Conservation (phyloP, 1,284 basidiomycete genomes). For the Pascua guehoae region DNA sequence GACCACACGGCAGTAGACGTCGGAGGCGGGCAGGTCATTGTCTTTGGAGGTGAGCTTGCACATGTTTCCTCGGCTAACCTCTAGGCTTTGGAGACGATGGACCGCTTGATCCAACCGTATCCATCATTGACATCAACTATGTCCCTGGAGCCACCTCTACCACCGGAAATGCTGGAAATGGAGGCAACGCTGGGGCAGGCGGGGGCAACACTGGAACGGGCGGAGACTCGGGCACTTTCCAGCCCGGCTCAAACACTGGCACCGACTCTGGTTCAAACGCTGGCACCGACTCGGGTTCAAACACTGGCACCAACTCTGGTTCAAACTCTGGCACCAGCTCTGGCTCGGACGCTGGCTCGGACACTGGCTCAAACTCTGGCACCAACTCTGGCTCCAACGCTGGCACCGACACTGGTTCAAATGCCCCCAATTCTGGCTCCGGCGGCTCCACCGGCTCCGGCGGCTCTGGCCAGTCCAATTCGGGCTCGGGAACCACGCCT, state of each 20-base stretch:
- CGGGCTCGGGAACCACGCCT: no score
- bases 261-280: no score
- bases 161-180: neutral
- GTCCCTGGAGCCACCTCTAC: slow-evolving; percentile 13
- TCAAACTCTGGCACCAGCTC: no score
- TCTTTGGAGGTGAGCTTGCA: slow-evolving; percentile 64
- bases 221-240: neutral
- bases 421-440: no score
- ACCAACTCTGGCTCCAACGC: no score
- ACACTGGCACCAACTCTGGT: no score
- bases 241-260: no score
- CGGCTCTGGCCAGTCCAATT: no score
- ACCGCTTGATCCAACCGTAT: neutral
- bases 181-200: no score
- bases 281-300: no score
- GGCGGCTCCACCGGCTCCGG: no score
- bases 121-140: neutral
- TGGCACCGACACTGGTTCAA: neutral
- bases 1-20: slow-evolving; percentile 68
- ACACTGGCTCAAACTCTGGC: neutral
- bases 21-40: slow-evolving; percentile 60
- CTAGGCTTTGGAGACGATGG: neutral
- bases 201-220: neutral
- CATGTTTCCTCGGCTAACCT: neutral
- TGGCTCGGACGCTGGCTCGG: no score